phyloP scores from a whole-genome alignment of 805 yeast species.

The Pichia deserticola region DNA sequence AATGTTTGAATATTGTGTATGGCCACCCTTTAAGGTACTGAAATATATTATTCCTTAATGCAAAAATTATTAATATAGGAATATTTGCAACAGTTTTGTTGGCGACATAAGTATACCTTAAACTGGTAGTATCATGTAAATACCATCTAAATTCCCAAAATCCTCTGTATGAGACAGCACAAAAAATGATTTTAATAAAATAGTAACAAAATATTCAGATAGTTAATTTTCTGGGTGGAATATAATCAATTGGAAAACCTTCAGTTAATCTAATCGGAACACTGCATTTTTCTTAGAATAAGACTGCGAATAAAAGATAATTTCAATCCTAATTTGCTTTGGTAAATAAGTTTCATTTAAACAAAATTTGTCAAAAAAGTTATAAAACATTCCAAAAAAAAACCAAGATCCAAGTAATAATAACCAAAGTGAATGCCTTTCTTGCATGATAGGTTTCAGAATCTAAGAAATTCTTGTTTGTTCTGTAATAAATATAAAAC shows the following conservation, averaged over 20 bases:
- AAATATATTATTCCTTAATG: slow-evolving; percentile 36
- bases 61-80: slow-evolving; percentile 33
- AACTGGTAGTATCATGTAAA: not conserved
- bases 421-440: slow-evolving; percentile 6
- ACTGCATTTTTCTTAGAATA: slow-evolving; percentile 6
- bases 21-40: slow-evolving; percentile 35
- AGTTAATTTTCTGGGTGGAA: slow-evolving; percentile 11
- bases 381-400: slow-evolving; percentile 2
- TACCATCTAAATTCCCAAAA: not conserved
- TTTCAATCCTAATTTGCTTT: not conserved
- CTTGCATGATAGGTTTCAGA: not conserved
- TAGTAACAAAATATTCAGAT: slow-evolving; percentile 2
- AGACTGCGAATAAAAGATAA: slow-evolving; percentile 4
- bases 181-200: slow-evolving; percentile 5
- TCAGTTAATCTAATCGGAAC: slow-evolving; percentile 1
- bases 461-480: not conserved
- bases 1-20: slow-evolving; percentile 34
- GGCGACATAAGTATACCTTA: slow-evolving; percentile 2
- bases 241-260: not conserved
- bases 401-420: slow-evolving; percentile 9
- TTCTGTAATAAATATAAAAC: not conserved
- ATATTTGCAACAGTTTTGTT: slow-evolving; percentile 29
- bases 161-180: slow-evolving; percentile 5
- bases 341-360: slow-evolving; percentile 1
- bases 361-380: slow-evolving; percentile 1